Conservation (phyloP, 164 flowering plant genomes). For the Kalanchoe fedtschenkoi region DNA sequence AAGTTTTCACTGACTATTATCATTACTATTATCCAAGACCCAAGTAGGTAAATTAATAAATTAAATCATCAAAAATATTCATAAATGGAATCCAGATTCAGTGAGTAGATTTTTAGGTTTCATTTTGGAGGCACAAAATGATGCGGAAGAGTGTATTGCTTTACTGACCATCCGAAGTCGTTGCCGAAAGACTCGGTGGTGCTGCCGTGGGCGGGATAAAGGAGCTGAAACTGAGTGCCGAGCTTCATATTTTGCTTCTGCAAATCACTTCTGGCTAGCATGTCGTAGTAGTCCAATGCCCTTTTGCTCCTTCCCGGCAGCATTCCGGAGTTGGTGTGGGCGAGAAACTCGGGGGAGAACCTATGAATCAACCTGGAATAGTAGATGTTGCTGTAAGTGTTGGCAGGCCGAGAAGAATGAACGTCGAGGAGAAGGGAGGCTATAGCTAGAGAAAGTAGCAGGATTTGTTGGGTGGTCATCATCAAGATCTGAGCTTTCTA, state of each 20-base stretch:
- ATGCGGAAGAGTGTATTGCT: no score
- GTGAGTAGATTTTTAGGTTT: background rate
- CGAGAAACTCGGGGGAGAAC: constrained; percentile 48
- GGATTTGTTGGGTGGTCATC: constrained; percentile 1
- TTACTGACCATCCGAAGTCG: constrained; percentile 72
- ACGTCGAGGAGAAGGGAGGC: background rate
- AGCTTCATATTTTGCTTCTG: constrained; percentile 66
- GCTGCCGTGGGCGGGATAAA: constrained; percentile 72
- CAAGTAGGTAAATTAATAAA: no score
- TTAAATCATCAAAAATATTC: no score
- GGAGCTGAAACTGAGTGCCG: constrained; percentile 28
- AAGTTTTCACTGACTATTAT: no score
- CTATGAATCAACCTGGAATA: constrained; percentile 63
- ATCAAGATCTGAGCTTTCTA: background rate
- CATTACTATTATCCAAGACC: no score
- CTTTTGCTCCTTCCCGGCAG: constrained; percentile 28
- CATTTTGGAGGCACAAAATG: no score
- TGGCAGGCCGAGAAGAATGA: constrained; percentile 7
- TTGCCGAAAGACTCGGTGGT: constrained; percentile 53
- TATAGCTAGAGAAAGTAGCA: constrained; percentile 4
- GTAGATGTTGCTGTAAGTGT: constrained; percentile 17
- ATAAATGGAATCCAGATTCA: no score
- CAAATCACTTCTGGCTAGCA: constrained; percentile 45
- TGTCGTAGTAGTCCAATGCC: constrained; percentile 42
- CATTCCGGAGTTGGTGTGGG: background rate